These are phyloP conservation scores for Mesembryanthemum crystallinum DNA, from an alignment of 148 eudicot genomes.

Conservation along the genomic window DNA sequence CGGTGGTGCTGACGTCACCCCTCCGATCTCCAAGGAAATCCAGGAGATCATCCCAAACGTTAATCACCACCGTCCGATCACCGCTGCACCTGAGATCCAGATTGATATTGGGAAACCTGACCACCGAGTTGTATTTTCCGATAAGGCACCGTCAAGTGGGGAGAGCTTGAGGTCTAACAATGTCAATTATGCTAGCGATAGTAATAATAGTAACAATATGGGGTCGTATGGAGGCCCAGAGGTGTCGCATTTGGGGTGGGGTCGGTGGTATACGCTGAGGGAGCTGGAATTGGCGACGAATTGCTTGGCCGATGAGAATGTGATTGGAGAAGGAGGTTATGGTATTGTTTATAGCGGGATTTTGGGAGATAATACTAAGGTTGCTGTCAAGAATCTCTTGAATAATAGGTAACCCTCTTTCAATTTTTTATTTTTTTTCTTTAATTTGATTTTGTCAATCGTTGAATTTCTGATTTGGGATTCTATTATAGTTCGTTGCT, in stretches of 20 bases:
- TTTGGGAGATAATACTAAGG: constrained; percentile 65
- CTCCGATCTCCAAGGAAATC: constrained; percentile 62
- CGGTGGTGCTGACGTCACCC: constrained; percentile 32
- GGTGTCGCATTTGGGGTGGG: constrained; percentile 90
- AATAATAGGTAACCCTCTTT: constrained; percentile 62
- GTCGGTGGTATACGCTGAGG: constrained; percentile 80
- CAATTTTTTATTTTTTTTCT: neutral
- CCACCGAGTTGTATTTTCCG: constrained; percentile 85
- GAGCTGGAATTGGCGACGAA: constrained; percentile 83
- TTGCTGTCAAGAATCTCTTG: constrained; percentile 84
- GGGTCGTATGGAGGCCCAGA: constrained; percentile 66
- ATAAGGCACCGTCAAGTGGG: constrained; percentile 73
- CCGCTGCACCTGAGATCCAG: constrained; percentile 68
- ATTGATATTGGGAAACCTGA: constrained; percentile 86
- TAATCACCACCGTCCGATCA: constrained; percentile 31
- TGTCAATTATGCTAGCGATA: constrained; percentile 1
- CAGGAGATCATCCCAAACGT: constrained; percentile 54
- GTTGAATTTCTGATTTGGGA: constrained; percentile 16
- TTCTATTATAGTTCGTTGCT: neutral
- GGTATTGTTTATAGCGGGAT: constrained; percentile 86
- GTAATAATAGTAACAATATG: constrained; percentile 20
- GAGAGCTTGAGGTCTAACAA: constrained; percentile 65
- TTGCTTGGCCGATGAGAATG: constrained; percentile 71
- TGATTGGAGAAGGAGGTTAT: constrained; percentile 97
- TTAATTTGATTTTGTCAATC: neutral